Evolutionary conservation across 163 green algal species (phyloP), one percentile per base, ranked within the genome.

Genomic region (Prototheca cutis): DNA sequence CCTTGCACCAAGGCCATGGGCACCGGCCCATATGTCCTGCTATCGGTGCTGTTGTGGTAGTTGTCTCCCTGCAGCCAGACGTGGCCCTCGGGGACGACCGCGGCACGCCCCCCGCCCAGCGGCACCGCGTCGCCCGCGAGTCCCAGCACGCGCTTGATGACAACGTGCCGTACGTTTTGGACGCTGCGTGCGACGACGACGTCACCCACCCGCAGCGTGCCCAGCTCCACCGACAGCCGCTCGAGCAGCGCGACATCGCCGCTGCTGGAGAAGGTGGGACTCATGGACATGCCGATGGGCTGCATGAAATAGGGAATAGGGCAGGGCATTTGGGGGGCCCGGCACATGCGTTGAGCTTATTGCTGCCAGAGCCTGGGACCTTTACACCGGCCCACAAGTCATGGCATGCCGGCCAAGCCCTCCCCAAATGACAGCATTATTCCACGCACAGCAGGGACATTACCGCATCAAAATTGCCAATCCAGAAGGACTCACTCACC

Each of bases 31-130:
- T 92, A 93, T 40, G 85, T 65, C 19, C 85, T 59, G 5, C 72
- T 85, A 58, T 93, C 85, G 0, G 80, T 87, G 2, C 82, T 90
- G 54, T 92, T 92, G 48, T 67, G 28, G 7, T 62, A 59, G 65
- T 93, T 93, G 67, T 93, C 85, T 2, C 85, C 84, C 54, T 70
- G 63, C 33, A 72, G 66, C 85, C 85, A 93, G 4, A 93, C 79
- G 65, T 90, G 82, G 8, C 85, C 85, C 23, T 62, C 39, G 0
- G 84, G 84, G 24, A 93, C 72, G 49, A 65, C 34, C 40, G 67
- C 63, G 3, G 47, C 57, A 24, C 54, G 33, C 24, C 54, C 40
- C 33, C 42, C 42, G 10, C 18, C 10, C 42, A 68, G 4, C 15
- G n/a, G n/a, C 40, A 70, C 55, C 23, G 33, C 27, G 62, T 79